Base-by-base conservation (phyloP, 306 rosid species). In the Astragalus glycyphyllos region DNA sequence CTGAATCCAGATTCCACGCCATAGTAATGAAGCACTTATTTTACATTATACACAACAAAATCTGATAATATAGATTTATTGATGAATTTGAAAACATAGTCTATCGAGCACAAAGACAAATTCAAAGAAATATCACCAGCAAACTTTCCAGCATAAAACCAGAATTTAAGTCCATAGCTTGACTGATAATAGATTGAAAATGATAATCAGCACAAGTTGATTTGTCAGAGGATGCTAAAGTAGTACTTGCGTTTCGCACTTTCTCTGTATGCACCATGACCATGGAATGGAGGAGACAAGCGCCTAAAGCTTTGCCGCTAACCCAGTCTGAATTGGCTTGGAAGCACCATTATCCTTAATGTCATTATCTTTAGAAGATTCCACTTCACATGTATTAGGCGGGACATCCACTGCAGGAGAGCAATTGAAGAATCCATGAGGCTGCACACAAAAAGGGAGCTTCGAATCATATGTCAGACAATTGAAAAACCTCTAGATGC, bases 391-490 rank as follows among this genome's bases (percentile, higher is more conserved):
- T 8, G 87, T 20, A 59, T 58, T 87, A 15, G 92, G 96, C 0
- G 96, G 89, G 51, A 89, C 98, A 54, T 86, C 96, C 50, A 87
- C 78, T 0, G 95, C 96, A n/a, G 96, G 96, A 15, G 95, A 92
- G 77, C 90, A 81, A 69, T 92, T 87, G 87, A 92, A 89, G 90
- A 92, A 92, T 35, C 98, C 98, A 58, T 89, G 98, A 78, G 98
- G 96, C 98, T 92, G 94, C 94, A 84, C 11, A 50, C 71, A 71
- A 44, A 69, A 59, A 58, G 79, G 42, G 86, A 85, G 59, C 80
- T 49, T 66, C 42, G 5, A n/a, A n/a, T n/a, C n/a, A n/a, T 29
- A 29, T 31, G 60, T 73, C 68, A 67, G 76, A 53, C 44, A 68
- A 49, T 40, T 41, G 71, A 12, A 72, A 72, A 48, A 14, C 7